Conservation (phyloP, 345 rosid genomes). For the Salix viminalis region DNA sequence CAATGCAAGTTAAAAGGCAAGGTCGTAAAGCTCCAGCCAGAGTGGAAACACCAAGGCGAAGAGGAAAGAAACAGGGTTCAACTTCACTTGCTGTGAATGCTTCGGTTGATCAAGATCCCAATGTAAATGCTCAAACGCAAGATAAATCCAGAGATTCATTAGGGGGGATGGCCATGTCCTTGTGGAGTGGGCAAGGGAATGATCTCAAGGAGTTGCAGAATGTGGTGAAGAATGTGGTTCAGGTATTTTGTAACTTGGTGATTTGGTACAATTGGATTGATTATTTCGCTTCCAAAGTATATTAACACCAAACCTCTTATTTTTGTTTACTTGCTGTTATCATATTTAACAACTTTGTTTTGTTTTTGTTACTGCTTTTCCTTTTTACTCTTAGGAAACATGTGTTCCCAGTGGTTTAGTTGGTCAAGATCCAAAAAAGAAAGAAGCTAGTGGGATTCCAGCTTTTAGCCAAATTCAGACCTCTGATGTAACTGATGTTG, state of each 20-base stretch:
- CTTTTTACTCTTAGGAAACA: conserved; percentile 8
- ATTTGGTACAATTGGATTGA: neutral
- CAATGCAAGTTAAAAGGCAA: conserved; percentile 32
- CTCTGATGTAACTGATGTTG: conserved; percentile 49
- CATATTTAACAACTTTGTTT: neutral
- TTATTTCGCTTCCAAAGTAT: neutral
- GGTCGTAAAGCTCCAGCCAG: conserved; percentile 39
- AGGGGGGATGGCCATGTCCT: conserved; percentile 21
- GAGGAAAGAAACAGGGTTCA: conserved; percentile 41
- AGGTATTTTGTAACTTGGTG: conserved; percentile 19
- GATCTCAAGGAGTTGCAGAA: conserved; percentile 34
- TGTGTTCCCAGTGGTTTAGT: conserved; percentile 14
- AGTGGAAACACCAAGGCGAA: conserved; percentile 36
- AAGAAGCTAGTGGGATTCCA: conserved; percentile 37
- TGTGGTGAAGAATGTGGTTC: conserved; percentile 25
- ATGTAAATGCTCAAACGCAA: conserved; percentile 21
- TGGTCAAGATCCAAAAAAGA: conserved; percentile 33
- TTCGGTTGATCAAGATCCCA: conserved; percentile 28
- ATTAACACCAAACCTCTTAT: neutral
- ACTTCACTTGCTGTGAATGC: conserved; percentile 26
- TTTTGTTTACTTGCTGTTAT: neutral
- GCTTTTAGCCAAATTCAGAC: conserved; percentile 41
- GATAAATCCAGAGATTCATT: conserved; percentile 24
- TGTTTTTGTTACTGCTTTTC: neutral
- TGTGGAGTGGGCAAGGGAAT: conserved; percentile 40